These are phyloP conservation scores for Crotalaria pallida DNA, from an alignment of 306 rosid species.

Conservation along the genomic window DNA sequence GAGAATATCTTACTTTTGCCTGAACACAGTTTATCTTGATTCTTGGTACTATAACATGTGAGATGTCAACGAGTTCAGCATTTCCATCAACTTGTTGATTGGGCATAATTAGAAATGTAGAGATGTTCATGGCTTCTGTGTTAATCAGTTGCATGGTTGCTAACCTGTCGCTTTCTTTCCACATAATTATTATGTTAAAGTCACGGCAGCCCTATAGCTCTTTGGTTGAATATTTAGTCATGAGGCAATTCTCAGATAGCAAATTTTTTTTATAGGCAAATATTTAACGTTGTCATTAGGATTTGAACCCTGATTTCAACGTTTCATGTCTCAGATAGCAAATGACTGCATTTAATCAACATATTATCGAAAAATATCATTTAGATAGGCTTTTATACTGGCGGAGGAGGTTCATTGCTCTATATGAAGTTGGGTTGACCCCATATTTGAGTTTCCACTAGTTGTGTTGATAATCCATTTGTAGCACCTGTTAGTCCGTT, in stretches of 20 bases:
- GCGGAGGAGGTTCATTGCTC: constrained; percentile 4
- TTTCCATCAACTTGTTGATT: neutral
- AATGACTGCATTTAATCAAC: neutral
- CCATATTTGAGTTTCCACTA: neutral
- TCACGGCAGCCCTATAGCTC: neutral
- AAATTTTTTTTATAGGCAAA: too few relatives aligned
- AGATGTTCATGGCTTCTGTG: neutral
- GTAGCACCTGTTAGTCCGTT: neutral
- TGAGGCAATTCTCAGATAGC: neutral
- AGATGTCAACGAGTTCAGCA: neutral
- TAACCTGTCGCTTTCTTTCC: neutral
- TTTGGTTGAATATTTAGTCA: neutral
- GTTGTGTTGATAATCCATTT: neutral
- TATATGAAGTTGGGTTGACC: neutral
- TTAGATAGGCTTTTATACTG: neutral
- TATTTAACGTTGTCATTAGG: too few relatives aligned
- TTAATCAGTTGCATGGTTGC: neutral
- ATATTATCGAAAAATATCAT: neutral
- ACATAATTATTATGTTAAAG: neutral
- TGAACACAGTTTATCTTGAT: neutral
- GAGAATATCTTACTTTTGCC: neutral
- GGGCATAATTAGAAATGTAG: neutral
- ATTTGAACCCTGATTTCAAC: too few relatives aligned
- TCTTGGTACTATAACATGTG: neutral
- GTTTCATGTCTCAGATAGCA: neutral